phyloP scores from a whole-genome alignment of 1,284 basidiomycete species.

The Naganishia albida region DNA sequence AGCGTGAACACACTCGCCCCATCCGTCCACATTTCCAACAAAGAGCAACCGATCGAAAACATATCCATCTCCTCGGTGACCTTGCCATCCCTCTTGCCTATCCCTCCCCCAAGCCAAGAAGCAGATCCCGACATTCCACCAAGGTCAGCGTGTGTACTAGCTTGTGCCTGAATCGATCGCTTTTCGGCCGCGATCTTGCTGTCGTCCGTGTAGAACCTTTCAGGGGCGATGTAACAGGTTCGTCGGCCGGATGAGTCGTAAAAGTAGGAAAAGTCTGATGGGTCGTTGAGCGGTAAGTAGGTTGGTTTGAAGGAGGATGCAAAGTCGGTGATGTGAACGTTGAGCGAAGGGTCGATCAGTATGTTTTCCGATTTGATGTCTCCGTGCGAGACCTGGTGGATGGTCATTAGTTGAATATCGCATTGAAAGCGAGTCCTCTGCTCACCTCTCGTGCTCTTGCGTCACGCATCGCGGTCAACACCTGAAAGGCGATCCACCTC shows the following conservation, averaged over 20 bases:
- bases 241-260: conserved; percentile 92
- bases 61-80: conserved; percentile 98
- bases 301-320: conserved; percentile 92
- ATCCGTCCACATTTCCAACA: conserved; percentile 94
- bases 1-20: conserved; percentile 91
- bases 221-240: conserved; percentile 95
- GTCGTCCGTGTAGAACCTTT: conserved; percentile 84
- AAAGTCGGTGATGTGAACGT: conserved; percentile 94
- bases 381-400: conserved; percentile 90
- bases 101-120: conserved; percentile 41
- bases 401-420: no score
- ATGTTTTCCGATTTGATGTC: conserved; percentile 99
- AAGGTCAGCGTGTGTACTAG: conserved; percentile 52
- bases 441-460: conserved; percentile 67
- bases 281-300: conserved; percentile 92
- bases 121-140: conserved; percentile 24
- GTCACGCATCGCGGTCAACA: conserved; percentile 81
- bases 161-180: conserved; percentile 60
- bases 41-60: conserved; percentile 92
- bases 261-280: conserved; percentile 96
- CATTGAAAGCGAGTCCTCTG: no score
- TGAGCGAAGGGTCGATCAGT: conserved; percentile 93
- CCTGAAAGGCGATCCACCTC: conserved; percentile 96
- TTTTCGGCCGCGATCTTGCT: conserved; percentile 65
- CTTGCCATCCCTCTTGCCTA: conserved; percentile 66